phyloP scores from a whole-genome alignment of 352 stramenopile species.

The Phytophthora agathidicida region DNA sequence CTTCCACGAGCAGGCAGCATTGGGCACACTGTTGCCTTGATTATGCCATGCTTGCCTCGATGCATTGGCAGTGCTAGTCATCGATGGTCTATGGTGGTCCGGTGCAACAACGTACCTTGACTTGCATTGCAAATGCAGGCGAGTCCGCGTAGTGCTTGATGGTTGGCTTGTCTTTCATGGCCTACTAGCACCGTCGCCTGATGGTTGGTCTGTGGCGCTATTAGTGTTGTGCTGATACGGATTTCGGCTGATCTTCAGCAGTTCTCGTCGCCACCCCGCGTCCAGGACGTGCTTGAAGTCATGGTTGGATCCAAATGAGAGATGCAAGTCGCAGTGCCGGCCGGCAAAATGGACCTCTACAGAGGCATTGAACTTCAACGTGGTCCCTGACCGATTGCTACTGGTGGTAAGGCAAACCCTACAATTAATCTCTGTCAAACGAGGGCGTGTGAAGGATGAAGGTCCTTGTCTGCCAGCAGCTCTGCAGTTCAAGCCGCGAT shows the following conservation, averaged over 20 bases:
- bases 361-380: constrained; percentile 39
- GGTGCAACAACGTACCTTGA: no score
- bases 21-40: neutral
- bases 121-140: no score
- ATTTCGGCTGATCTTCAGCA: constrained; percentile 1
- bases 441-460: neutral
- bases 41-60: neutral
- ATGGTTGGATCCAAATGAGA: neutral
- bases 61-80: neutral
- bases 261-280: neutral
- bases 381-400: constrained; percentile 21
- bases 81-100: no score
- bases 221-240: neutral
- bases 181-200: no score
- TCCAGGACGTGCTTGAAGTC: constrained; percentile 23
- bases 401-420: constrained; percentile 26
- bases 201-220: no score
- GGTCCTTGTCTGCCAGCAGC: constrained; percentile 1
- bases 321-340: neutral
- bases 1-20: no score
- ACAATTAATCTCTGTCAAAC: constrained; percentile 40
- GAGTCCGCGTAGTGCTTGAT: no score
- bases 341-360: constrained; percentile 34
- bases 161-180: no score
- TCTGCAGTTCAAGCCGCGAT: neutral